Base-by-base conservation (phyloP, 2,329 filamentous ascomycete genomes). In the Metarhizium rileyi region DNA sequence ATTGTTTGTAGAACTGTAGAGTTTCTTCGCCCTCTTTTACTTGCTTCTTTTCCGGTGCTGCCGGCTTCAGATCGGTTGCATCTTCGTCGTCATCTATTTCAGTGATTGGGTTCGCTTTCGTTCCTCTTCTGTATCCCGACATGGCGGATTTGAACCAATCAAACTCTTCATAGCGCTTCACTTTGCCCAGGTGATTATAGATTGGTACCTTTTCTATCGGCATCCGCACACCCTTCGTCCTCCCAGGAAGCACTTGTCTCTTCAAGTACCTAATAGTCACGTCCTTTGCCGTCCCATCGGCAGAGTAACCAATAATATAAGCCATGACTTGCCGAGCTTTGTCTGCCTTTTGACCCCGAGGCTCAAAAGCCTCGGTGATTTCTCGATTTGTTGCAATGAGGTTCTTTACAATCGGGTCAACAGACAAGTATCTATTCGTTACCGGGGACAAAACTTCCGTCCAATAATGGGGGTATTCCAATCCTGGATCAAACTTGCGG, bases 241-340 rank as follows among this genome's bases (percentile, higher is more conserved):
- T 86, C 4, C 93, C 91, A 1, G 93, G 93, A 63, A 90, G 83
- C 48, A 85, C 77, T 50, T 86, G 86, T 22, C 84, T 81, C 59
- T 85, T 90, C 7, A 98, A 71, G 64, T 98, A 98, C 26, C 93
- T 80, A 10, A 93, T 83, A 0, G 93, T 98, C 16, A 98, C 86
- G 63, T 98, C 93, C 63, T 97, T 97, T 12, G 89, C 90, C 0
- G 89, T 90, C 2, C 87, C 88, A 61, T 97, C 90, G 3, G 80
- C 69, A 0, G 87, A 88, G 66, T 87, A 88, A 0, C 86, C 90
- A 20, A 97, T 74, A 2, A 95, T 78, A 60, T 98, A 98, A 43
- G 87, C 87, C 60, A 95, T 89, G 12, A 95, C 81, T 64, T 97
- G 91, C 57, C 88, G 91, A 0, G 86, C 81, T 59, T 86, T 89